Conservation (phyloP, 768 basidiomycete genomes). For the Termitomyces sp. region DNA sequence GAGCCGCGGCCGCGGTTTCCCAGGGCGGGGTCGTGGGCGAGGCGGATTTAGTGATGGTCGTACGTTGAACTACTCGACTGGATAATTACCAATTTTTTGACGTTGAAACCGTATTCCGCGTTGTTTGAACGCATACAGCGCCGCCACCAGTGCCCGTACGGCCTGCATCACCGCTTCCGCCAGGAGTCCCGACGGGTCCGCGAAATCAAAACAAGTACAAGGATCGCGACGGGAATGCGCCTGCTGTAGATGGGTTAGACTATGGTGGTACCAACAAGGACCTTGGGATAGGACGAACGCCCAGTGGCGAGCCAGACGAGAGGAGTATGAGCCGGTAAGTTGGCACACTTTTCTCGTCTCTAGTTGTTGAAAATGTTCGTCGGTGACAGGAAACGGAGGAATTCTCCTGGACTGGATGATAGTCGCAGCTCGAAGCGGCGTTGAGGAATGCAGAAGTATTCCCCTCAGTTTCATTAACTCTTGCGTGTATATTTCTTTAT, state of each 20-base stretch:
- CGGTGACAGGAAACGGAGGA: conserved; percentile 58
- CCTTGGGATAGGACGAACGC: conserved; percentile 40
- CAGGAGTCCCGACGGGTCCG: conserved; percentile 83
- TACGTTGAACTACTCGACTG: conserved; percentile 7
- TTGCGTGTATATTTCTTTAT: conserved; percentile 3
- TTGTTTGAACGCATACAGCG: not conserved
- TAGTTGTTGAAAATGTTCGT: not conserved
- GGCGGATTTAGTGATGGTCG: conserved; percentile 35
- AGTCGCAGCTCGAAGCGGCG: conserved; percentile 66
- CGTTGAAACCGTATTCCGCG: conserved; percentile 17
- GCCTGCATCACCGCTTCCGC: conserved; percentile 80
- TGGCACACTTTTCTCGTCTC: not conserved
- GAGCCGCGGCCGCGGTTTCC: conserved; percentile 39
- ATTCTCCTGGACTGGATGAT: conserved; percentile 69
- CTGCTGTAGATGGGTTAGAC: conserved; percentile 85
- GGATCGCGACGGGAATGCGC: conserved; percentile 80
- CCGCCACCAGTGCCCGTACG: conserved; percentile 54
- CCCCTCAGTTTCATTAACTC: not conserved
- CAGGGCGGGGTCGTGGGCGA: conserved; percentile 36
- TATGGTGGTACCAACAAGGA: conserved; percentile 61
- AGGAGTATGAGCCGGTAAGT: conserved; percentile 53
- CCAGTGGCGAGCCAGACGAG: conserved; percentile 66
- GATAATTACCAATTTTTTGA: not conserved
- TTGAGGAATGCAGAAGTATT: conserved; percentile 25
- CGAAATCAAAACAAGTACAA: conserved; percentile 89